These are phyloP conservation scores for Coemansia sp. DNA, from an alignment of 192 early-diverging fungal genomes.

Conservation along the genomic window DNA sequence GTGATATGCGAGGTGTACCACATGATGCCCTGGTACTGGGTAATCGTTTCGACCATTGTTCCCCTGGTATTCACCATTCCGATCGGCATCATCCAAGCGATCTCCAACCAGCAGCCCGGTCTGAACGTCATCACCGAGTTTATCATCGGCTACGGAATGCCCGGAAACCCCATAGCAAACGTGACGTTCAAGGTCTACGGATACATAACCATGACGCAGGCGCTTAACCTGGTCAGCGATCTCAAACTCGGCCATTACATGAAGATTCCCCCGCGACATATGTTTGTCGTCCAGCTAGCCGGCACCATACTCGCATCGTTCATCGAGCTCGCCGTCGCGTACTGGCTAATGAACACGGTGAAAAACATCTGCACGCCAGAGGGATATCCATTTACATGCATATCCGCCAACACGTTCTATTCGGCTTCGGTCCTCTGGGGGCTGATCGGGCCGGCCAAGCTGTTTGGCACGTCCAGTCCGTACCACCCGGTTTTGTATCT, in stretches of 20 bases:
- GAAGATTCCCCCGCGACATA: slow-evolving; percentile 79
- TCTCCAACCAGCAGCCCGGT: slow-evolving; percentile 72
- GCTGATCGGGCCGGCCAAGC: slow-evolving; percentile 66
- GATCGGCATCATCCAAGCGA: slow-evolving; percentile 76
- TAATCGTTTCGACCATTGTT: slow-evolving; percentile 59
- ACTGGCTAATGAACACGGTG: slow-evolving; percentile 64
- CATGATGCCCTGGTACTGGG: slow-evolving; percentile 68
- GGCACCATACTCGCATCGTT: slow-evolving; percentile 70
- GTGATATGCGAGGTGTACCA: slow-evolving; percentile 50
- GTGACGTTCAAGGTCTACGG: slow-evolving; percentile 86
- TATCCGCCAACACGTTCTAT: slow-evolving; percentile 59
- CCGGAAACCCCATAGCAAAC: slow-evolving; percentile 78
- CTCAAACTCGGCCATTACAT: slow-evolving; percentile 77
- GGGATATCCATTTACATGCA: slow-evolving; percentile 67
- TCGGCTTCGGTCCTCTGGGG: slow-evolving; percentile 80
- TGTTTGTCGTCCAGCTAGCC: slow-evolving; percentile 73
- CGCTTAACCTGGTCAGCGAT: slow-evolving; percentile 64
- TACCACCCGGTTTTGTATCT: slow-evolving; percentile 55
- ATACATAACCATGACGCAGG: slow-evolving; percentile 77
- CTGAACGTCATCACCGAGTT: slow-evolving; percentile 86
- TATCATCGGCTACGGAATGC: slow-evolving; percentile 74
- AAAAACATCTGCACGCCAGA: slow-evolving; percentile 59
- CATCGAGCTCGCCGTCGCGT: slow-evolving; percentile 66
- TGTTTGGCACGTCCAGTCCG: slow-evolving; percentile 60
- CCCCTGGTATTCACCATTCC: slow-evolving; percentile 69